Conservation (phyloP, 208 protist genomes). For the Leptomonas pyrrhocoris region DNA sequence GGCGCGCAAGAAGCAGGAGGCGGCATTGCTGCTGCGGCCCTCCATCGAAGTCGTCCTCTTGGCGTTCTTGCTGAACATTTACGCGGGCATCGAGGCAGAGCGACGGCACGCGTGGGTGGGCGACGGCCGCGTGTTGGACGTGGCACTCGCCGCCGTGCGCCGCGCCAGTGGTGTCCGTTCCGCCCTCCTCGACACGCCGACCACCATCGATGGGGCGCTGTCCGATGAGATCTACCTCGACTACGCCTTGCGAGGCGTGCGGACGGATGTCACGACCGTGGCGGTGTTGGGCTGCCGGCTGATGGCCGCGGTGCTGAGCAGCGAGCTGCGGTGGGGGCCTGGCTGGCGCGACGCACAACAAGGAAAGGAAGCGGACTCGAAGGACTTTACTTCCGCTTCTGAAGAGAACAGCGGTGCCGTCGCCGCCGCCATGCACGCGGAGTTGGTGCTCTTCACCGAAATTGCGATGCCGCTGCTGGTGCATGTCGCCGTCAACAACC, state of each 20-base stretch:
- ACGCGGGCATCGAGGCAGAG: conserved; percentile 23
- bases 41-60: conserved; percentile 59
- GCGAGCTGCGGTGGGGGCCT: conserved; percentile 33
- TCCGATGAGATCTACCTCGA: conserved; percentile 84
- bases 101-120: conserved; percentile 46
- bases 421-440: conserved; percentile 20
- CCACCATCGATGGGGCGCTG: conserved; percentile 56
- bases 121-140: conserved; percentile 23
- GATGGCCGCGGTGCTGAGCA: conserved; percentile 50
- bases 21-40: conserved; percentile 46
- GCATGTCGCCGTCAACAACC: conserved; percentile 69
- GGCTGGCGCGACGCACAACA: neutral
- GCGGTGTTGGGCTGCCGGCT: conserved; percentile 73
- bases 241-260: conserved; percentile 46
- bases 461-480: conserved; percentile 56
- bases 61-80: conserved; percentile 55
- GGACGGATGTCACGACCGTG: conserved; percentile 57
- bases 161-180: conserved; percentile 46
- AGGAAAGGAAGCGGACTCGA: neutral
- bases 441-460: conserved; percentile 34
- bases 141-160: conserved; percentile 37
- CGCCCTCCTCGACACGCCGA: conserved; percentile 65
- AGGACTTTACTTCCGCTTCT: neutral
- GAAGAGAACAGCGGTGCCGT: too few relatives aligned
- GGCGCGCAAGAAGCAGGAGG: conserved; percentile 35